Evolutionary conservation across 2,329 filamentous ascomycete species (phyloP), one percentile per base, ranked within the genome.

Genomic region (Diaporthe vaccinii): DNA sequence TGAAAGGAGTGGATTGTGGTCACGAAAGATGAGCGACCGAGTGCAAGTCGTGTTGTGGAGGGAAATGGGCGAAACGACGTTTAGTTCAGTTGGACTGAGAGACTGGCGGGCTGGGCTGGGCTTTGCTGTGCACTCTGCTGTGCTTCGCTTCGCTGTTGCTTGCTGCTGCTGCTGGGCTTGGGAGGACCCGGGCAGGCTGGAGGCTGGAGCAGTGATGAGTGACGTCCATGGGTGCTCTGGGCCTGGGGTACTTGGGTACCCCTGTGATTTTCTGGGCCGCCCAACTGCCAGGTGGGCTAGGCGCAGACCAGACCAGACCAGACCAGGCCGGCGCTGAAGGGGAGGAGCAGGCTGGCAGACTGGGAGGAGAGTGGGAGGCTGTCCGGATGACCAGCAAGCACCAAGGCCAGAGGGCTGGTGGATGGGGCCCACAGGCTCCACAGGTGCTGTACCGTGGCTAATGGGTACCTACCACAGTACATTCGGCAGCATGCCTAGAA

Each of bases 21-120:
- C 55, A 58, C 73, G 58, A 74, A 62, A 69, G 44, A 74, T 69
- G 65, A 74, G 72, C 72, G 57, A 53, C 53, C 53, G 28, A 69
- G 61, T 69, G 73, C 65, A 71, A 59, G 55, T 51, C 58, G 41
- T 69, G 57, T 46, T 72, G 73, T 62, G 65, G 65, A 69, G 46
- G 65, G 65, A 69, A 39, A 55, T 69, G 65, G 65, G 65, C 65
- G 65, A 51, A 55, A 22, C 49, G 65, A 55, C 34, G 65, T 53
- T 28, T 69, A 69, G 49, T 69, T 69, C 20, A 53, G 49, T 62
- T 53, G 57, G 70, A 51, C 22, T 61, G 55, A 34, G 51, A 28
- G 51, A 44, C n/a, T 15, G 31, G 51, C 39, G 34, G 67, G 34
- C 49, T 70, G 49, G 67, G 20, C 67, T 70, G 65, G 65, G 41